phyloP scores from a whole-genome alignment of 1,284 basidiomycete genomes.

The Ceratobasidium sp. region DNA sequence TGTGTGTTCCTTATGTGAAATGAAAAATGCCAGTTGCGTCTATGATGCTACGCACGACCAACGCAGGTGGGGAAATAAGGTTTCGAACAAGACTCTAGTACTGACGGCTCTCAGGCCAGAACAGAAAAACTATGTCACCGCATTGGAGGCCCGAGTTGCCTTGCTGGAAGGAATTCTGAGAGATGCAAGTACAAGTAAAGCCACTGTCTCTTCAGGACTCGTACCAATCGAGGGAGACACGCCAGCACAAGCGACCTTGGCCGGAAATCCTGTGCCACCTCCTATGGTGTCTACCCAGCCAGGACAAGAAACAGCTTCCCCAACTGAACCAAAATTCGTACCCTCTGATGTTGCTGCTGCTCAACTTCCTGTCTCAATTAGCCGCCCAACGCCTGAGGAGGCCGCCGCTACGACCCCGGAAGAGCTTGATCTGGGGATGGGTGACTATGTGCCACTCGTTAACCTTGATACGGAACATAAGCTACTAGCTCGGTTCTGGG shows the following conservation, averaged over 20 bases:
- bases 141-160: conserved; percentile 32
- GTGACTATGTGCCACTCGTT: neutral
- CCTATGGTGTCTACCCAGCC: neutral
- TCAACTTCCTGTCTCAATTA: too few relatives aligned
- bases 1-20: conserved; percentile 40
- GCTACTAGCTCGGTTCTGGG: conserved; percentile 21
- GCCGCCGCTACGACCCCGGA: neutral
- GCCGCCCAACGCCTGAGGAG: neutral
- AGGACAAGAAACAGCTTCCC: too few relatives aligned
- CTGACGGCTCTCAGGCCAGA: conserved; percentile 24
- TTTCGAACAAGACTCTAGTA: neutral
- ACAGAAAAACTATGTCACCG: conserved; percentile 34
- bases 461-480: neutral
- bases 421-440: conserved; percentile 16
- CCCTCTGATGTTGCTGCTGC: too few relatives aligned
- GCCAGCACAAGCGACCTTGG: neutral
- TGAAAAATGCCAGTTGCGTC: conserved; percentile 12
- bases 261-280: neutral
- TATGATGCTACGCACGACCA: conserved; percentile 34
- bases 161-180: conserved; percentile 29
- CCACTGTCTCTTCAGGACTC: neutral
- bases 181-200: conserved; percentile 15
- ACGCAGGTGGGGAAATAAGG: conserved; percentile 20
- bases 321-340: neutral
- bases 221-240: neutral